Evolutionary conservation across 2,329 filamentous ascomycete genomes (phyloP).

Genomic region (Didymosphaeria variabile): DNA sequence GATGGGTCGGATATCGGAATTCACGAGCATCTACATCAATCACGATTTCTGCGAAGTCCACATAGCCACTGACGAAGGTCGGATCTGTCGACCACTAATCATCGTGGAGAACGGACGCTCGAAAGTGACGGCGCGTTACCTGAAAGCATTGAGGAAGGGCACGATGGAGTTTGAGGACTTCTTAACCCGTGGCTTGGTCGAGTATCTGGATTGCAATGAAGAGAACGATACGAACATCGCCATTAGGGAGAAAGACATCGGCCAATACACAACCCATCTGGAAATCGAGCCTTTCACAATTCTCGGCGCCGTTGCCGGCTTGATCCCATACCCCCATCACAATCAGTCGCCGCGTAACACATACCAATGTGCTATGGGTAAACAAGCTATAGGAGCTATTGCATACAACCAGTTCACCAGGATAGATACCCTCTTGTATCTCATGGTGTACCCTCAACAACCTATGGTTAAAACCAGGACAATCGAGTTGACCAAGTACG

Average conservation of each 20-base stretch:
- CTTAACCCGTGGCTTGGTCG: conserved; percentile 85
- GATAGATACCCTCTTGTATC: conserved; percentile 94
- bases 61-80: conserved; percentile 95
- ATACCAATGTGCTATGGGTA: conserved; percentile 99
- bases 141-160: conserved; percentile 82
- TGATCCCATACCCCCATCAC: conserved; percentile 98
- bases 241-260: conserved; percentile 86
- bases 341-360: conserved; percentile 99
- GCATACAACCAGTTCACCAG: conserved; percentile 98
- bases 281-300: conserved; percentile 99
- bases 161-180: conserved; percentile 94
- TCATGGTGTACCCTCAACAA: conserved; percentile 96
- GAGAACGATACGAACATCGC: conserved; percentile 96
- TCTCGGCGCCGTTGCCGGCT: conserved; percentile 89
- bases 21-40: conserved; percentile 96
- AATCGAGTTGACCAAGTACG: conserved; percentile 95
- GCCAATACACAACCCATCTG: conserved; percentile 84
- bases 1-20: conserved; percentile 91
- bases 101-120: conserved; percentile 89
- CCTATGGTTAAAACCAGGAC: conserved; percentile 98
- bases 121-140: conserved; percentile 79
- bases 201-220: conserved; percentile 98
- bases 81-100: conserved; percentile 95
- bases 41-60: conserved; percentile 91
- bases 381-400: conserved; percentile 98